Percentiles rank a stretch among this genome's conserved stretches.
phyloP scores from a whole-genome alignment of 2,329 filamentous ascomycete genomes.

The Endothia cerciana region DNA sequence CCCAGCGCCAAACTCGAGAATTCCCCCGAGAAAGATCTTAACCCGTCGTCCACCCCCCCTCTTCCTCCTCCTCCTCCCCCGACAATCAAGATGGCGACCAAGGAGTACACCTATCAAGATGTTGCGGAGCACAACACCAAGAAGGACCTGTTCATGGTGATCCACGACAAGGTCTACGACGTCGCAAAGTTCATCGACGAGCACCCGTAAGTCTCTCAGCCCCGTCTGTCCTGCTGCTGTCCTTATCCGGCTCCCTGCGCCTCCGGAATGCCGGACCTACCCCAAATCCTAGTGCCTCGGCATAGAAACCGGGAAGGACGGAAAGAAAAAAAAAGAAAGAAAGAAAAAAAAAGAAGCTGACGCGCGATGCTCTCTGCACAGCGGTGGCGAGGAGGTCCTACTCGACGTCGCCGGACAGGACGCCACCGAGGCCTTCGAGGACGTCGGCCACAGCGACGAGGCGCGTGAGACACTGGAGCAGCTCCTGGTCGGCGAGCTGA shows the following conservation, averaged over 20 bases:
- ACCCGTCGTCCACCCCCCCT: slow-evolving; percentile 17
- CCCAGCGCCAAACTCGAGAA: not conserved
- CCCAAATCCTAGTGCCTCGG: slow-evolving; percentile 10
- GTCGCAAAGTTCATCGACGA: slow-evolving; percentile 88
- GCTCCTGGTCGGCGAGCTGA: slow-evolving; percentile 75
- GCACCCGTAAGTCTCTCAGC: slow-evolving; percentile 72
- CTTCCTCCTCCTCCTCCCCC: slow-evolving; percentile 24
- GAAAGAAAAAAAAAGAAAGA: too few relatives aligned
- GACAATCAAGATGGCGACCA: slow-evolving; percentile 43
- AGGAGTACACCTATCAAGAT: slow-evolving; percentile 76
- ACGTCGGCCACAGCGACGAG: slow-evolving; percentile 98
- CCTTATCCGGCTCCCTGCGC: slow-evolving; percentile 17
- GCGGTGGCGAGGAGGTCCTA: slow-evolving; percentile 97
- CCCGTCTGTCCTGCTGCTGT: slow-evolving; percentile 17
- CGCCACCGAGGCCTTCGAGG: slow-evolving; percentile 96
- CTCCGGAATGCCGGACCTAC: not conserved
- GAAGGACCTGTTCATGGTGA: slow-evolving; percentile 89
- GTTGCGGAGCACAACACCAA: slow-evolving; percentile 86
- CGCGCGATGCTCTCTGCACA: slow-evolving; percentile 44
- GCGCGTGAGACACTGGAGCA: slow-evolving; percentile 89
- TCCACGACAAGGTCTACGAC: slow-evolving; percentile 98
- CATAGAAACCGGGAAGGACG: slow-evolving; percentile 1
- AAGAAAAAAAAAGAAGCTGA: slow-evolving; percentile 31
- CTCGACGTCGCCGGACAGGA: slow-evolving; percentile 96
- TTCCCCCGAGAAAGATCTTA: not conserved